A percentile compares a stretch with the other conserved stretches of the same genome.
Evolutionary conservation across 768 basidiomycete genomes (phyloP).

Genomic region (Rhizopogon vesiculosus): DNA sequence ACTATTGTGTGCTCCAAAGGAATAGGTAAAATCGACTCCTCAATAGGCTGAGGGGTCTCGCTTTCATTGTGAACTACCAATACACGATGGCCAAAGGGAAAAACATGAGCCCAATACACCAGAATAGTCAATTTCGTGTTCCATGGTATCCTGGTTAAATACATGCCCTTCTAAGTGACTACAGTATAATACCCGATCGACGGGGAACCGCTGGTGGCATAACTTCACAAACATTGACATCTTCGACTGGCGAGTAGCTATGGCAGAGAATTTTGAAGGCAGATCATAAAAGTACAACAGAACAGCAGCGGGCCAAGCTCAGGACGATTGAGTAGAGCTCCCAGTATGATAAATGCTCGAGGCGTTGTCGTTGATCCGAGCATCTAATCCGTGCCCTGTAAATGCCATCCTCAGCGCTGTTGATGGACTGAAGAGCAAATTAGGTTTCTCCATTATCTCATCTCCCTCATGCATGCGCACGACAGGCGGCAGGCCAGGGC

Average conservation of each 20-base stretch:
- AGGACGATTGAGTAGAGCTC: neutral
- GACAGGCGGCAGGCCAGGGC: neutral
- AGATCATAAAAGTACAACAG: neutral
- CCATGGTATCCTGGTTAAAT: too few relatives aligned
- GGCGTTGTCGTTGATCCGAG: neutral
- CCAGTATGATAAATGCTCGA: neutral
- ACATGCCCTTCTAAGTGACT: too few relatives aligned
- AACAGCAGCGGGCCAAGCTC: neutral
- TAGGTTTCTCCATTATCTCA: neutral
- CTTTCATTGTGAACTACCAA: too few relatives aligned
- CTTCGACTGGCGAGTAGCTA: neutral
- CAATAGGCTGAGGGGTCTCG: too few relatives aligned
- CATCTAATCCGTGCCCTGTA: neutral
- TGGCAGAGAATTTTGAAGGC: neutral
- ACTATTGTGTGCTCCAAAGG: too few relatives aligned
- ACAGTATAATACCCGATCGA: neutral
- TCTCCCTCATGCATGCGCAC: neutral
- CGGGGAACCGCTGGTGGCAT: neutral
- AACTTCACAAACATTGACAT: neutral
- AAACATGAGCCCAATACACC: too few relatives aligned
- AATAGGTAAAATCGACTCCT: too few relatives aligned
- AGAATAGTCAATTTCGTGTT: too few relatives aligned
- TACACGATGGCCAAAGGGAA: too few relatives aligned
- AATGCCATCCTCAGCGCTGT: constrained; percentile 1
- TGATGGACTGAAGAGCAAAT: neutral